A percentile compares a stretch with the other conserved stretches of the same genome.
These are phyloP conservation scores for Chaetomidium leptoderma DNA, from an alignment of 495 filamentous ascomycete species.

Conservation along the genomic window DNA sequence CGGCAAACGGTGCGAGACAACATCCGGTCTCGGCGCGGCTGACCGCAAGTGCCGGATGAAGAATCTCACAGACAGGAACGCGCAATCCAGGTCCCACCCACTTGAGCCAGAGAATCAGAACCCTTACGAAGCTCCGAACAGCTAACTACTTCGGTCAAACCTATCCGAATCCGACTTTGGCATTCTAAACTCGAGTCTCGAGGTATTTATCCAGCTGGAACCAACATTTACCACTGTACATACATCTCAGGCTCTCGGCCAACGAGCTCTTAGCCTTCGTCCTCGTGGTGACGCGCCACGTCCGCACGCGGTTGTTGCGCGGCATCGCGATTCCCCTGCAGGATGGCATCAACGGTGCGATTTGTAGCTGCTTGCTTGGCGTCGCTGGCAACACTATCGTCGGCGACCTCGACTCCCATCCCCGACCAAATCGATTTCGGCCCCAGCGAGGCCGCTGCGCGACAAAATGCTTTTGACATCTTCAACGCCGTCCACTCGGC, in stretches of 20 bases:
- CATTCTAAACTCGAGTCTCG: no score
- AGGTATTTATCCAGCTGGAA: no score
- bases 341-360: neutral
- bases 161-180: no score
- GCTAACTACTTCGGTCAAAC: no score
- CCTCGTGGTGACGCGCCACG: no score
- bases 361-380: neutral
- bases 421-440: neutral
- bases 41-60: neutral
- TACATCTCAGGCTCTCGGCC: no score
- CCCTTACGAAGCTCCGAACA: no score
- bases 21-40: neutral
- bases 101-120: no score
- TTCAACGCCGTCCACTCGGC: slow-evolving; percentile 65
- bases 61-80: no score
- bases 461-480: slow-evolving; percentile 54
- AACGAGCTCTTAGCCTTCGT: no score
- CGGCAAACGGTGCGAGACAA: neutral
- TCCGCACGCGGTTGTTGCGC: neutral
- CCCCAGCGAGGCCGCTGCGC: slow-evolving; percentile 30
- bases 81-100: no score
- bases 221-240: no score
- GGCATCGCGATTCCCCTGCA: neutral
- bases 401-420: neutral
- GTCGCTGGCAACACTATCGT: neutral